phyloP scores from a whole-genome alignment of 2,329 filamentous ascomycete genomes.

The Fusarium cicatricum region DNA sequence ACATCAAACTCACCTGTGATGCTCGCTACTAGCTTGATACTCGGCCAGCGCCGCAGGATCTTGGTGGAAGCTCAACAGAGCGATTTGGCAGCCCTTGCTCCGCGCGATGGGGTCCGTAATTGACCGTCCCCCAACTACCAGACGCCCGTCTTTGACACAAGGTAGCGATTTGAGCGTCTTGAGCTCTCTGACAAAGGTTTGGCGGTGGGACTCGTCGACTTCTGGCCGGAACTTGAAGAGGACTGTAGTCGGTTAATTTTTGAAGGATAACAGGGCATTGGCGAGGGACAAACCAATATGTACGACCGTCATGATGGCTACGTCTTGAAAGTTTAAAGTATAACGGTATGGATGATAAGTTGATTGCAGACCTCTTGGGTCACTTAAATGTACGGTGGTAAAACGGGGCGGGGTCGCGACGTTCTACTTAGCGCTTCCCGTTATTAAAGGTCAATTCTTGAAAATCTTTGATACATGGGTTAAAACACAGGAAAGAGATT shows the following conservation, averaged over 20 bases:
- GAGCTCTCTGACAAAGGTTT: conserved; percentile 56
- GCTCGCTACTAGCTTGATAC: conserved; percentile 62
- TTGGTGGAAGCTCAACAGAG: conserved; percentile 60
- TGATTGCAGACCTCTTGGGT: no score
- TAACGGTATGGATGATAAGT: no score
- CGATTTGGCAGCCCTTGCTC: conserved; percentile 62
- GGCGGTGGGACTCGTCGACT: conserved; percentile 52
- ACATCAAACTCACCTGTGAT: conserved; percentile 52
- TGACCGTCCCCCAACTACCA: conserved; percentile 61
- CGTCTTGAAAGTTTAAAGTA: no score
- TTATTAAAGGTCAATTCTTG: no score
- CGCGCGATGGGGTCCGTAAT: conserved; percentile 60
- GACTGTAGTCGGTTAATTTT: conserved; percentile 44
- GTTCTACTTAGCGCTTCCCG: no score
- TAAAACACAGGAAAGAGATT: no score
- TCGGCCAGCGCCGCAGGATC: conserved; percentile 54
- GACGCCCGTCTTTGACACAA: conserved; percentile 57
- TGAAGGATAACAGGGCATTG: neutral
- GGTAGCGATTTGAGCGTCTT: conserved; percentile 58
- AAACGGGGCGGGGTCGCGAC: no score
- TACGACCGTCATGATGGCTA: conserved; percentile 45
- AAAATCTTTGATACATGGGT: no score
- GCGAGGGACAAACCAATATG: conserved; percentile 43
- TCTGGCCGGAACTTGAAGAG: conserved; percentile 59
- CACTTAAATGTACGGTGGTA: no score